phyloP scores from a whole-genome alignment of 331 rosid species.

The Rhamnella rubrinervis region DNA sequence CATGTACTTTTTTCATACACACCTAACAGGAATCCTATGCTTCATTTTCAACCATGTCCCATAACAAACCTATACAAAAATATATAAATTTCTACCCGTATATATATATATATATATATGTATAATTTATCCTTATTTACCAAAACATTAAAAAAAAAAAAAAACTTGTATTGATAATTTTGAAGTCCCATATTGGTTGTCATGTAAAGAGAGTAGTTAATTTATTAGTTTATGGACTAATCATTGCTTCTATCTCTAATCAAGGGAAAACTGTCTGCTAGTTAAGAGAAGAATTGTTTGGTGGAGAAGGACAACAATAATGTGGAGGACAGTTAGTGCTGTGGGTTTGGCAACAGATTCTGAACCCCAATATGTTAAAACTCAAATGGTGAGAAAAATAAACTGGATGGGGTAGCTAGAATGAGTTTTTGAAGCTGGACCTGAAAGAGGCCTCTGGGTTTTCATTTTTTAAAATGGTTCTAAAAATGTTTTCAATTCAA shows the following conservation, averaged over 20 bases:
- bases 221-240: slow-evolving; percentile 9
- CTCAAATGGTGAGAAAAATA: no score
- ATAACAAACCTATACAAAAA: no score
- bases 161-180: background rate
- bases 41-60: slow-evolving; percentile 12
- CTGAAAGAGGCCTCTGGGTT: background rate
- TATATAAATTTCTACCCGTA: no score
- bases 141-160: no score
- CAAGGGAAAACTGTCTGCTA: slow-evolving; percentile 8
- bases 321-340: background rate
- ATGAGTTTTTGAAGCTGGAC: no score
- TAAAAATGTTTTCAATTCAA: background rate
- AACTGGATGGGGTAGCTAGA: no score
- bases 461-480: background rate
- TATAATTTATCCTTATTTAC: no score
- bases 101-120: no score
- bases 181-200: background rate
- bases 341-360: background rate
- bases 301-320: slow-evolving; percentile 15
- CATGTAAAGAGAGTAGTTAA: background rate
- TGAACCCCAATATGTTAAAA: no score
- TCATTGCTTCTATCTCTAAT: slow-evolving; percentile 2
- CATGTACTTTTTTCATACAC: slow-evolving; percentile 23
- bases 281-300: background rate
- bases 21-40: slow-evolving; percentile 33